These are phyloP conservation scores for Komagataella mondaviorum DNA, from an alignment of 805 yeast genomes.

Conservation along the genomic window DNA sequence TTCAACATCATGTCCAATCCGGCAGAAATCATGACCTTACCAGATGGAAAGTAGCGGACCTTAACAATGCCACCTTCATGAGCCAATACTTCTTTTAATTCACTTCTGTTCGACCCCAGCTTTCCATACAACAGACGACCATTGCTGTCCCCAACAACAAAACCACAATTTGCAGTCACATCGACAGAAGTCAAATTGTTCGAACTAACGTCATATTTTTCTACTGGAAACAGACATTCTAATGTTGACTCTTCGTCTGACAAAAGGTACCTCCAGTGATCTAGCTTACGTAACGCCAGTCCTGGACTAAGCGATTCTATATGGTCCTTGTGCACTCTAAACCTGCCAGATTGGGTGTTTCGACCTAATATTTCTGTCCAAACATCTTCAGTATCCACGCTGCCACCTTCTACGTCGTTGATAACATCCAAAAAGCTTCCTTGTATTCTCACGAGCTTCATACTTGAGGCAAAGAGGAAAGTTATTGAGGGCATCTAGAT, in stretches of 20 bases:
- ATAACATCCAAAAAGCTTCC: not conserved
- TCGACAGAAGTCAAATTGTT: not conserved
- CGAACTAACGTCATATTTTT: not conserved
- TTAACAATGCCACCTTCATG: conserved; percentile 36
- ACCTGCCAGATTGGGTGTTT: not conserved
- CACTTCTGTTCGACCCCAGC: not conserved
- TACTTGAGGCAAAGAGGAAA: not conserved
- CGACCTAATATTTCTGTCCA: not conserved
- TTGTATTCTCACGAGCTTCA: not conserved
- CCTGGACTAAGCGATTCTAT: not conserved
- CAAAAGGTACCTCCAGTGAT: not conserved
- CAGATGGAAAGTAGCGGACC: conserved; percentile 46
- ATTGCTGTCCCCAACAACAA: conserved; percentile 8
- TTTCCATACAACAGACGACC: conserved; percentile 7
- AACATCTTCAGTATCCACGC: not conserved
- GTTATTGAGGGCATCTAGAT: not conserved
- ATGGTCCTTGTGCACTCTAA: not conserved
- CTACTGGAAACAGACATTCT: not conserved
- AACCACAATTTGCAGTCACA: not conserved
- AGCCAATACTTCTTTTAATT: conserved; percentile 19
- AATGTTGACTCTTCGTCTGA: not conserved
- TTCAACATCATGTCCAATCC: conserved; percentile 48
- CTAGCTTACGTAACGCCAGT: not conserved
- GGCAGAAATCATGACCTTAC: conserved; percentile 41
- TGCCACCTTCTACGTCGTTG: not conserved